Percentiles rank a stretch among this genome's conserved stretches.
Evolutionary conservation across 441 rosid genomes (phyloP).

Genomic region (Oxalis stricta): DNA sequence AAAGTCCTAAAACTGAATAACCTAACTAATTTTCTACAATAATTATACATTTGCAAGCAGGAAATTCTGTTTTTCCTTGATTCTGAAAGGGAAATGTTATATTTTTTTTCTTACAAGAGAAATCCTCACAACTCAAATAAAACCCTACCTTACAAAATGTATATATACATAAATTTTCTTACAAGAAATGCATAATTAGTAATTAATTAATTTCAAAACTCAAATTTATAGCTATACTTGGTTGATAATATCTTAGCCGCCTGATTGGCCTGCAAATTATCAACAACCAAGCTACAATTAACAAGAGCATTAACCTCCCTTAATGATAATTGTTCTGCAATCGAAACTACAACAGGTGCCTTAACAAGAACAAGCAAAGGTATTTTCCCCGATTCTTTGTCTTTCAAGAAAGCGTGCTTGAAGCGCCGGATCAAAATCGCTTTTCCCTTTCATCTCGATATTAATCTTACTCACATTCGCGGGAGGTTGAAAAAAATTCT

Average conservation of each 20-base stretch:
- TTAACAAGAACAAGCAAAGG: conserved; percentile 26
- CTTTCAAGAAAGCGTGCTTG: conserved; percentile 20
- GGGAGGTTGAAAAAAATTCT: conserved; percentile 20
- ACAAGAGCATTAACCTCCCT: conserved; percentile 19
- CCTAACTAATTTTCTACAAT: too few species aligned
- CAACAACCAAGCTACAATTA: conserved; percentile 31
- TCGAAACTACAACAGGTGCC: conserved; percentile 25
- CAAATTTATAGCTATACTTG: conserved; percentile 12
- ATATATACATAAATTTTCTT: too few species aligned
- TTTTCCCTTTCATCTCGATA: conserved; percentile 22
- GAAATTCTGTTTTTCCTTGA: too few species aligned
- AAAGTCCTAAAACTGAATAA: too few species aligned
- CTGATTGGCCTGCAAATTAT: conserved; percentile 25
- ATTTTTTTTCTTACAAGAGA: too few species aligned
- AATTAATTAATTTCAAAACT: conserved; percentile 6
- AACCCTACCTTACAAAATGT: too few species aligned
- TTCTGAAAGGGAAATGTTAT: too few species aligned
- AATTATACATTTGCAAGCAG: too few species aligned
- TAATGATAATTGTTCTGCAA: conserved; percentile 16
- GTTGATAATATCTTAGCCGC: conserved; percentile 19
- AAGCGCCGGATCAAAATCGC: conserved; percentile 21
- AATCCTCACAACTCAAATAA: too few species aligned
- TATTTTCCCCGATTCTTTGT: conserved; percentile 19
- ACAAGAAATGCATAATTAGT: neutral
- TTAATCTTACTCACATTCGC: conserved; percentile 12